A percentile compares a stretch with the other conserved stretches of the same genome.
Evolutionary conservation across 73 alveolate species (phyloP).

Genomic region (Tetrahymena borealis): DNA sequence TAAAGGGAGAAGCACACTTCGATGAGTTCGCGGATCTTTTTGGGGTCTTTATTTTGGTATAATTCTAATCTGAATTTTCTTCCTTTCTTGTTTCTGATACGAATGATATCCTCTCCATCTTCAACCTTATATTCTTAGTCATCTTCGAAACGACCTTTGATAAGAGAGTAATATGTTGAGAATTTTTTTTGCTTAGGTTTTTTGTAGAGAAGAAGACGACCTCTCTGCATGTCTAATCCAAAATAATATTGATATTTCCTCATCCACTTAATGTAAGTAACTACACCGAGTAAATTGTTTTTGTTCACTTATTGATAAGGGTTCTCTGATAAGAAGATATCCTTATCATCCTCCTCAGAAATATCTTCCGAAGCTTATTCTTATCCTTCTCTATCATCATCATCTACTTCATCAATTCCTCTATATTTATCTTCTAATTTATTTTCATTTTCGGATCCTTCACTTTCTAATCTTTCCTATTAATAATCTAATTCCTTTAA

Average conservation of each 20-base stretch:
- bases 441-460: neutral
- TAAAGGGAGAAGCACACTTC: neutral
- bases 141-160: neutral
- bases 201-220: neutral
- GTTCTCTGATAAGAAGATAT: neutral
- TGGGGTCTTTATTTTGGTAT: neutral
- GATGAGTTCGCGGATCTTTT: neutral
- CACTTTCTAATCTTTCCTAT: neutral
- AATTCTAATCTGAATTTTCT: neutral
- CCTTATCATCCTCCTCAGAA: neutral
- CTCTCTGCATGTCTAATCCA: neutral
- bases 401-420: neutral
- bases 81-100: neutral
- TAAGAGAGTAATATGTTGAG: neutral
- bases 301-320: neutral
- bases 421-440: neutral
- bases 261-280: neutral
- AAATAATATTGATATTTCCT: neutral
- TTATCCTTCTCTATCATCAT: neutral
- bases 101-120: neutral
- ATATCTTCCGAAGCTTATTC: neutral
- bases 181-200: neutral
- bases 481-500: neutral
- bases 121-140: neutral
- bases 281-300: neutral